Conservation (phyloP, 495 filamentous ascomycete genomes). For the Neurospora intermedia region DNA sequence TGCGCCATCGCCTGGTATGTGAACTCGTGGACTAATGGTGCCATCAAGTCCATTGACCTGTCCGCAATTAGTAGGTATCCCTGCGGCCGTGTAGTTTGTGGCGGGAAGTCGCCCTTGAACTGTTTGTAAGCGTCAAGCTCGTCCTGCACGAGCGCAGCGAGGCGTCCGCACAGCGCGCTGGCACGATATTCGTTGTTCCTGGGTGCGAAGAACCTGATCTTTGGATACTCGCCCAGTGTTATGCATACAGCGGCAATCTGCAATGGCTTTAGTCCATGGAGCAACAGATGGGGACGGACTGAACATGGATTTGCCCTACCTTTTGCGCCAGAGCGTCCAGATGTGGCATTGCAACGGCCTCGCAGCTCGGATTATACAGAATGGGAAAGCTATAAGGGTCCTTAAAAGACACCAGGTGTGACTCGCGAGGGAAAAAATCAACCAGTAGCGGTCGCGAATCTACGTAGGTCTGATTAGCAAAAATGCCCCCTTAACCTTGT, state of each 20-base stretch:
- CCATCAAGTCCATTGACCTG: conserved; percentile 79
- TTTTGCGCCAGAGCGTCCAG: conserved; percentile 78
- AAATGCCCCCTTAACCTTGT: not conserved
- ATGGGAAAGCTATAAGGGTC: conserved; percentile 93
- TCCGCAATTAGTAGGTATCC: conserved; percentile 82
- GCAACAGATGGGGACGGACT: not conserved
- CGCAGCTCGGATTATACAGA: conserved; percentile 84
- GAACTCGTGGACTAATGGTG: conserved; percentile 88
- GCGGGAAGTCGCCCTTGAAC: conserved; percentile 73
- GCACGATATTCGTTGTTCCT: conserved; percentile 72
- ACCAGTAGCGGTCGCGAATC: conserved; percentile 62
- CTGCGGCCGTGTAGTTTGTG: conserved; percentile 65
- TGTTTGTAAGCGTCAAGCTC: conserved; percentile 80
- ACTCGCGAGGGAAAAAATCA: conserved; percentile 85
- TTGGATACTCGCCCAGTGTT: conserved; percentile 76
- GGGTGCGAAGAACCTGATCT: conserved; percentile 80
- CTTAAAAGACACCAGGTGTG: conserved; percentile 78
- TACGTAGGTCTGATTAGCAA: conserved; percentile 3
- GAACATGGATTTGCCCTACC: conserved; percentile 35
- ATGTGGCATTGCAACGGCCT: conserved; percentile 67
- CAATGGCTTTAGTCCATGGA: conserved; percentile 16
- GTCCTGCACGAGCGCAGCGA: conserved; percentile 86
- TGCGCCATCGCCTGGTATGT: conserved; percentile 98
- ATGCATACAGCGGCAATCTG: conserved; percentile 79
- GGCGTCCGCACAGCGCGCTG: conserved; percentile 68